These are phyloP conservation scores for Dictyostelium gargantuum DNA, from an alignment of 208 protist species.

Conservation along the genomic window DNA sequence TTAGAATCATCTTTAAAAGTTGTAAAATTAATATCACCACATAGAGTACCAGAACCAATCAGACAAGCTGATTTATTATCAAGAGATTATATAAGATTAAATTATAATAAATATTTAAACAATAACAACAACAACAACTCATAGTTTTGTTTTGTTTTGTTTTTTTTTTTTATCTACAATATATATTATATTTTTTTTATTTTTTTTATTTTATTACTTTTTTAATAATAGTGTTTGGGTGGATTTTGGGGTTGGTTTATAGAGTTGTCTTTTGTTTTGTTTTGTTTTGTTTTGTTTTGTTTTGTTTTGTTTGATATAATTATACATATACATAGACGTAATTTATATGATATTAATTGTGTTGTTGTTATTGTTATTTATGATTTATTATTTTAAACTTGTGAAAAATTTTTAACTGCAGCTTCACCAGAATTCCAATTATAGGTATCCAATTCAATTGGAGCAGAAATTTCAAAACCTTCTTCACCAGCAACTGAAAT, in stretches of 20 bases:
- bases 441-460: conserved; percentile 91
- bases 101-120: conserved; percentile 23
- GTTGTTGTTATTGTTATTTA: too few relatives aligned
- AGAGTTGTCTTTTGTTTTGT: too few relatives aligned
- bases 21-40: conserved; percentile 77
- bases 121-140: background rate
- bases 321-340: too few relatives aligned
- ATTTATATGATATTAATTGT: too few relatives aligned
- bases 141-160: background rate
- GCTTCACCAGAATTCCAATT: conserved; percentile 88
- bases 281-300: background rate
- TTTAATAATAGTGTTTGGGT: background rate
- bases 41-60: conserved; percentile 93
- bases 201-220: background rate
- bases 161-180: background rate
- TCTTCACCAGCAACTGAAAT: conserved; percentile 78
- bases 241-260: background rate
- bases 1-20: conserved; percentile 86
- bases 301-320: too few relatives aligned
- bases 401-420: conserved; percentile 35
- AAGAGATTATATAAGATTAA: conserved; percentile 81
- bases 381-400: background rate
- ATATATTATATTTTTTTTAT: background rate
- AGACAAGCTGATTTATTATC: conserved; percentile 92
- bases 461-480: conserved; percentile 89